phyloP scores from a whole-genome alignment of 768 basidiomycete genomes.

The Tylopilus subfusipes region DNA sequence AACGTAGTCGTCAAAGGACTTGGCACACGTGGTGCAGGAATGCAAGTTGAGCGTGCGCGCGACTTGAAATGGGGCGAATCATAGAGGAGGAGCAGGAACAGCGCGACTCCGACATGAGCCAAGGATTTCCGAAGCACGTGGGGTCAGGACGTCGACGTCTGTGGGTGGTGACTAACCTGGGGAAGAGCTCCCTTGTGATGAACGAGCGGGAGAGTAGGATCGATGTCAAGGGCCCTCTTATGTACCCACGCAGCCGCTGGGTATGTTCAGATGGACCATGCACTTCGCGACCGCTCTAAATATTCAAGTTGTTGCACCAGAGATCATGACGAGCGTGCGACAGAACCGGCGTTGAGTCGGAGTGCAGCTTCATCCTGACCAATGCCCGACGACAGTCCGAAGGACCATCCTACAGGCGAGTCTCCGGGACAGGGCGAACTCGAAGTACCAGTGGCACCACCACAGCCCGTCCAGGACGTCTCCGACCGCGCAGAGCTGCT shows the following conservation, averaged over 20 bases:
- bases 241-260: no score
- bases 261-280: no score
- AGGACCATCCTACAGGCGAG: background rate
- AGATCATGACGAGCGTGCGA: conserved; percentile 13
- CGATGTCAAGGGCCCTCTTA: no score
- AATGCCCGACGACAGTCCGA: conserved; percentile 17
- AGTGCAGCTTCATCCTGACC: background rate
- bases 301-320: no score
- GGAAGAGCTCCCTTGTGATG: no score
- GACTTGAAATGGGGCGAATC: background rate
- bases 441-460: background rate
- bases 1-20: conserved; percentile 13
- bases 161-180: background rate
- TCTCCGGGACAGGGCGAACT: background rate
- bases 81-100: conserved; percentile 14
- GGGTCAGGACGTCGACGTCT: background rate
- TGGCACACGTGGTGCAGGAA: conserved; percentile 1
- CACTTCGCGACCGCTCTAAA: no score
- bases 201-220: conserved; percentile 14
- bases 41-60: conserved; percentile 3
- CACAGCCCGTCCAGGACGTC: conserved; percentile 1
- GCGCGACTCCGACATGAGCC: conserved; percentile 1
- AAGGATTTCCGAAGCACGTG: conserved; percentile 3
- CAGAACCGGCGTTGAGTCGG: no score
- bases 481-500: conserved; percentile 43